These are phyloP conservation scores for Gleditsia sinensis DNA, from an alignment of 306 rosid species.

Conservation along the genomic window DNA sequence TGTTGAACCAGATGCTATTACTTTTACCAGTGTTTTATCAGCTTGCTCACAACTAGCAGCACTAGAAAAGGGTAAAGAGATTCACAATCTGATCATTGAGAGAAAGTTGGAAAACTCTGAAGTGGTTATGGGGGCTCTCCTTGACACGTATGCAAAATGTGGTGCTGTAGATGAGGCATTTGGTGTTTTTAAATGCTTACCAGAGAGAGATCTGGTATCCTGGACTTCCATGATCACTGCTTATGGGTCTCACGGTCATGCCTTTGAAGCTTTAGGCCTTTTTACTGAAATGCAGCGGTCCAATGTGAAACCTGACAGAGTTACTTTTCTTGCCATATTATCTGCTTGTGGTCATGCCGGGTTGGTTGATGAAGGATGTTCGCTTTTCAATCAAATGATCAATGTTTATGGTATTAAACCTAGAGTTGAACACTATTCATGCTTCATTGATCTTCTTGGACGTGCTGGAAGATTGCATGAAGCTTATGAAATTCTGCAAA, in stretches of 20 bases:
- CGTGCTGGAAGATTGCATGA: constrained; percentile 79
- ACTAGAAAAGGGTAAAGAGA: constrained; percentile 73
- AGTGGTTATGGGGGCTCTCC: constrained; percentile 81
- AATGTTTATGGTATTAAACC: constrained; percentile 56
- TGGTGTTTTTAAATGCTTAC: constrained; percentile 60
- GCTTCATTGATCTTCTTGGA: constrained; percentile 83
- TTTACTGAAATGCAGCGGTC: constrained; percentile 61
- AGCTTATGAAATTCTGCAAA: constrained; percentile 68
- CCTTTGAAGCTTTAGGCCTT: constrained; percentile 67
- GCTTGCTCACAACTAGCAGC: constrained; percentile 83
- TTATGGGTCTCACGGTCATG: constrained; percentile 75
- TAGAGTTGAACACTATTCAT: constrained; percentile 72
- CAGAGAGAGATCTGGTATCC: constrained; percentile 68
- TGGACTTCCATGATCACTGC: constrained; percentile 91
- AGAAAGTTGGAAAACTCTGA: constrained; percentile 52
- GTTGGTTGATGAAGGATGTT: constrained; percentile 65
- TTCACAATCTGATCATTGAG: constrained; percentile 57
- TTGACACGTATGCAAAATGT: constrained; percentile 89
- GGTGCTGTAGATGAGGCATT: constrained; percentile 77
- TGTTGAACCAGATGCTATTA: constrained; percentile 69
- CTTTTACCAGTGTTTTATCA: constrained; percentile 64
- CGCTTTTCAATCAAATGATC: constrained; percentile 65
- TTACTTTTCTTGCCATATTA: constrained; percentile 68
- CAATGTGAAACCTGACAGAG: constrained; percentile 59
- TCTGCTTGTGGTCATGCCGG: constrained; percentile 88